Evolutionary conservation across 2,329 filamentous ascomycete genomes (phyloP).

Genomic region (Neopestalotiopsis sp.): DNA sequence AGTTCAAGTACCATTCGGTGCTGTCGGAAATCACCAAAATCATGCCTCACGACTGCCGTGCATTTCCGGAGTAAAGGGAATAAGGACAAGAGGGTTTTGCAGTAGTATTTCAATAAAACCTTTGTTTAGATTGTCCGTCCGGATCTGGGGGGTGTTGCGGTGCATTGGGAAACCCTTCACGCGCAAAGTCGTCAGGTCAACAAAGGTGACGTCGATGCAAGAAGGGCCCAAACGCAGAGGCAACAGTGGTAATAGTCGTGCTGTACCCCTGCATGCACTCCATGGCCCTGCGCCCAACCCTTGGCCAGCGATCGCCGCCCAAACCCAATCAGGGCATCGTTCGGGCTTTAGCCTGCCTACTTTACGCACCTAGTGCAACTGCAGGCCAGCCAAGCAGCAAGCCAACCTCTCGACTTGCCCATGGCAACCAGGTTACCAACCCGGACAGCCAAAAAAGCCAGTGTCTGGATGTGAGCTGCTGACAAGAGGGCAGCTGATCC

Average conservation of each 20-base stretch:
- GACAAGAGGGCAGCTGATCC: not conserved
- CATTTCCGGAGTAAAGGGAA: not conserved
- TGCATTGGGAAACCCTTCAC: not conserved
- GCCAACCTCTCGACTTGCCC: not conserved
- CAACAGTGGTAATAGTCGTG: not conserved
- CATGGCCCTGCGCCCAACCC: not conserved
- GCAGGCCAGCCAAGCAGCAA: not conserved
- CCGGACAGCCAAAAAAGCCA: not conserved
- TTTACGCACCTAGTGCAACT: not conserved
- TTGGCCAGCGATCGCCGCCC: not conserved
- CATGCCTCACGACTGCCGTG: not conserved
- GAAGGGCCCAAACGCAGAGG: not conserved
- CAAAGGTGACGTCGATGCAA: slow-evolving; percentile 4
- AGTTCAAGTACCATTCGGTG: no score
- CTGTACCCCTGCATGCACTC: no score
- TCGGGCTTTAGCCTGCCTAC: no score
- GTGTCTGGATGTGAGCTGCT: not conserved
- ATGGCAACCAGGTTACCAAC: not conserved
- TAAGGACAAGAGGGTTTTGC: not conserved
- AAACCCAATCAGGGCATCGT: no score
- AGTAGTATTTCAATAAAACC: not conserved
- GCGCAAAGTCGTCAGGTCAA: not conserved
- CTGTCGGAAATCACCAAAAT: not conserved
- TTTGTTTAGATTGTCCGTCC: slow-evolving; percentile 1
- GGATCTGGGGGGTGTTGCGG: not conserved